Evolutionary conservation across 495 filamentous ascomycete species (phyloP), one percentile per base, ranked within the genome.

Genomic region (Aspergillus homomorphus): DNA sequence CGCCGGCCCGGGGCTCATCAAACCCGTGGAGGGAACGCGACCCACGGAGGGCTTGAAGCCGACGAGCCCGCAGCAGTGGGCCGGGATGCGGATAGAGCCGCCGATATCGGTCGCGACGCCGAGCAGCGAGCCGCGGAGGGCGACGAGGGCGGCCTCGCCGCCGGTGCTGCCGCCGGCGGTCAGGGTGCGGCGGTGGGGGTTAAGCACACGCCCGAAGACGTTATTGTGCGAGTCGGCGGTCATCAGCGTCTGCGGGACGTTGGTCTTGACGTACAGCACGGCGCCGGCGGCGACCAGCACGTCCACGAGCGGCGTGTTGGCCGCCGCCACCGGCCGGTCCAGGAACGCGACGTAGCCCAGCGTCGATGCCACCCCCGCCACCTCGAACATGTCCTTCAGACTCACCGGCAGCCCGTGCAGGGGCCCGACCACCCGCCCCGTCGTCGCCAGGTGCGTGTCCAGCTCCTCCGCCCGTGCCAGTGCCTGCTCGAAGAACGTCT

Each of bases 91-190:
- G 48, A 88, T 84, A 0, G 81, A 86, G 1, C 85, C 85, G 15
- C 64, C 87, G 58, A 89, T 82, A 56, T 90, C 87, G 0, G 81
- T 85, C 0, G 86, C 87, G 16, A 89, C 78, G 1, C 87, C 87
- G 0, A 89, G 68, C 41, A 80, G 69, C 3, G 77, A 82, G 7
- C 87, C 86, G 4, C 80, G 69, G 21, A 85, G 61, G 0, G 77
- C 83, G 4, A 87, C 48, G 10, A 89, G 68, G 1, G 86, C 84
- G 0, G 79, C 84, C 65, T 90, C 87, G 23, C 87, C 87, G 9
- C 86, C 85, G 3, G 79, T 80, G 22, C 77, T 82, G 1, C 86
- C 87, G 5, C 86, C 86, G 5, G 76, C 54, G 0, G 79, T 84
- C 4, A 86, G 62, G 0, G 63, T 68, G 1, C 62, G 69, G 58